phyloP scores from a whole-genome alignment of 2,329 filamentous ascomycete species.

The Cytospora piceicola region DNA sequence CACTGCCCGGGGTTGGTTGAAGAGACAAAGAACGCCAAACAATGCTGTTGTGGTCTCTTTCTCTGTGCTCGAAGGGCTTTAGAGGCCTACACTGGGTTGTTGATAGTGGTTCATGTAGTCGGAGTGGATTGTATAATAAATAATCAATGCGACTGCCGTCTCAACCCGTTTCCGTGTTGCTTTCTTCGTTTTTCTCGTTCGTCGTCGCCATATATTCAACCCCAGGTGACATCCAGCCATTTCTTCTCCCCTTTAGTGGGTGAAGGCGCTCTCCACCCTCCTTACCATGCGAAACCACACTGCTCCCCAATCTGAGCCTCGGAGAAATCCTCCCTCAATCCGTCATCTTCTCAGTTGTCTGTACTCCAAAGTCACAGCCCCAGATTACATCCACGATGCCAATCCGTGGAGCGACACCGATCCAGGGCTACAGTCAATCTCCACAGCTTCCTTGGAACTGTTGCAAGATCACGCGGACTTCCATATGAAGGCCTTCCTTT shows the following conservation, averaged over 20 bases:
- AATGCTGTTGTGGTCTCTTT: slow-evolving; percentile 7
- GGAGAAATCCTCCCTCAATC: not conserved
- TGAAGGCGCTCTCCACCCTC: not conserved
- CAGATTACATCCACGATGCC: slow-evolving; percentile 7
- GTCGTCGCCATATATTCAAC: not conserved
- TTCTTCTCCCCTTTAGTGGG: not conserved
- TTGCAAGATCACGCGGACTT: not conserved
- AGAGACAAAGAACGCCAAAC: slow-evolving; percentile 11
- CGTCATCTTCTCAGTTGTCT: not conserved
- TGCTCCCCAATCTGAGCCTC: not conserved
- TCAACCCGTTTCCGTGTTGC: not conserved
- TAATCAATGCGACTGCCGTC: not conserved
- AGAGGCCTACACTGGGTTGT: not conserved
- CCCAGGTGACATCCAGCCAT: not conserved
- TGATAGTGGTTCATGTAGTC: not conserved
- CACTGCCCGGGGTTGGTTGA: not conserved
- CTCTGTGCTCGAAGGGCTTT: not conserved
- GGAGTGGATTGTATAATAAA: not conserved
- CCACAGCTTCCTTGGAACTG: slow-evolving; percentile 11
- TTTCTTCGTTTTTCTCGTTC: not conserved
- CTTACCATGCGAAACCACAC: not conserved
- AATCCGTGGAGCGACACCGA: slow-evolving; percentile 10
- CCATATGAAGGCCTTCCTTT: not conserved
- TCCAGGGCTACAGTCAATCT: not conserved
- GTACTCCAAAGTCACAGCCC: not conserved